A percentile compares a stretch with the other conserved stretches of the same genome.
These are phyloP conservation scores for Alternaria ventricosa DNA, from an alignment of 2,329 filamentous ascomycete genomes.

Conservation along the genomic window DNA sequence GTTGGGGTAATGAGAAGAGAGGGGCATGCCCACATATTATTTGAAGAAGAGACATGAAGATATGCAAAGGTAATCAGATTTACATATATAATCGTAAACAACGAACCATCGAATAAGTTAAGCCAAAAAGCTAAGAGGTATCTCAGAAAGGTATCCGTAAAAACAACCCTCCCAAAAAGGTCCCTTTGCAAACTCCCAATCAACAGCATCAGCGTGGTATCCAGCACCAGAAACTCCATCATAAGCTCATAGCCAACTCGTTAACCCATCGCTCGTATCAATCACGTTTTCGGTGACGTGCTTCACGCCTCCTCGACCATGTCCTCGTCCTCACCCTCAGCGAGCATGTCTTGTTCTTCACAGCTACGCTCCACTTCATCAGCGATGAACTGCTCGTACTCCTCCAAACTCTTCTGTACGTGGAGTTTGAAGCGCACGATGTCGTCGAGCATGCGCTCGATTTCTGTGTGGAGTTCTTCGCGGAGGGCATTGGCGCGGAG, in stretches of 20 bases:
- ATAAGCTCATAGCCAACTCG: constrained; percentile 2
- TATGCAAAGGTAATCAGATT: constrained; percentile 3
- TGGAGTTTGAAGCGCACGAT: constrained; percentile 99
- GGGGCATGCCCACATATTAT: background rate
- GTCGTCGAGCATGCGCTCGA: constrained; percentile 94
- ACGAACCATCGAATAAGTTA: background rate
- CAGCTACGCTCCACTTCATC: constrained; percentile 81
- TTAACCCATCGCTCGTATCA: background rate
- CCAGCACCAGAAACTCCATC: constrained; percentile 1
- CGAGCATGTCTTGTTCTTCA: constrained; percentile 55
- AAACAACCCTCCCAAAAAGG: background rate
- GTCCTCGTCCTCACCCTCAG: constrained; percentile 32
- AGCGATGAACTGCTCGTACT: constrained; percentile 91
- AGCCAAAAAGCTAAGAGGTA: constrained; percentile 6
- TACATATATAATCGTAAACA: constrained; percentile 1
- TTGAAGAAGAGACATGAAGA: background rate
- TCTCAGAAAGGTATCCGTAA: constrained; percentile 9
- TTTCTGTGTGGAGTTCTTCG: constrained; percentile 97
- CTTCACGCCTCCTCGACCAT: constrained; percentile 6
- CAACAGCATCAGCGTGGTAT: background rate
- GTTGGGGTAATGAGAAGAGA: background rate
- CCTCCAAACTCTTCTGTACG: constrained; percentile 88
- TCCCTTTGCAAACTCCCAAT: background rate
- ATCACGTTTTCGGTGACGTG: background rate
- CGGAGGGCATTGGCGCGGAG: constrained; percentile 80